phyloP scores from a whole-genome alignment of 179 eudicot genomes.

The Drosera spatulata region DNA sequence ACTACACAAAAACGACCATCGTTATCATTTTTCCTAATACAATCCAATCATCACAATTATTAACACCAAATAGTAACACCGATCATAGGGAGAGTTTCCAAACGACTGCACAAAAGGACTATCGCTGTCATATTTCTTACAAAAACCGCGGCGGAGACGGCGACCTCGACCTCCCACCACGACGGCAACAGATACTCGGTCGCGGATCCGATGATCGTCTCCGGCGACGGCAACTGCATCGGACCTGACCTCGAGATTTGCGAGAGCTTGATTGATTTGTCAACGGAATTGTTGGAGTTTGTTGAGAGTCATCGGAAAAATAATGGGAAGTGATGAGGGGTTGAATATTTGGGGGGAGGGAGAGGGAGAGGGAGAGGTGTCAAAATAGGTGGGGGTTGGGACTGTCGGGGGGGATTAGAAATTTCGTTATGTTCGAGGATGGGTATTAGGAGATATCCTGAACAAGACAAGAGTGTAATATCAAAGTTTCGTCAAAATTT shows the following conservation, averaged over 20 bases:
- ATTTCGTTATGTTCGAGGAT: too few relatives aligned
- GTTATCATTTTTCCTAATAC: too few relatives aligned
- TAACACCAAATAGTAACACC: too few relatives aligned
- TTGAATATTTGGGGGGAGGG: not conserved
- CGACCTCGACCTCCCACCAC: slow-evolving; percentile 76
- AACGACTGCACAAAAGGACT: too few relatives aligned
- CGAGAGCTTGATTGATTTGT: not conserved
- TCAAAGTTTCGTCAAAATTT: too few relatives aligned
- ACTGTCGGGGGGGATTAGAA: slow-evolving; percentile 16
- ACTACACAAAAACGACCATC: too few relatives aligned
- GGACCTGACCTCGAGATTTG: not conserved
- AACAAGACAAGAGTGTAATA: too few relatives aligned
- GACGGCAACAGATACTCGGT: slow-evolving; percentile 52
- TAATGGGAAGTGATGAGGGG: not conserved
- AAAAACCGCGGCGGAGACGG: slow-evolving; percentile 51
- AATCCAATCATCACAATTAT: too few relatives aligned
- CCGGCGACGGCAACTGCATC: slow-evolving; percentile 13
- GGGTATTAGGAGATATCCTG: too few relatives aligned
- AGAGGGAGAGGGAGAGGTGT: slow-evolving; percentile 4
- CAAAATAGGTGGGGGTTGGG: slow-evolving; percentile 19
- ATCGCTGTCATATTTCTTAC: not conserved
- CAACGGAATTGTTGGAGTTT: too few relatives aligned
- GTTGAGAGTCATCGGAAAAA: too few relatives aligned
- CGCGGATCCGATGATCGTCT: slow-evolving; percentile 36
- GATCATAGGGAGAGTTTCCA: too few relatives aligned